Conservation (phyloP, 352 stramenopile species). For the Phytopythium montanum region DNA sequence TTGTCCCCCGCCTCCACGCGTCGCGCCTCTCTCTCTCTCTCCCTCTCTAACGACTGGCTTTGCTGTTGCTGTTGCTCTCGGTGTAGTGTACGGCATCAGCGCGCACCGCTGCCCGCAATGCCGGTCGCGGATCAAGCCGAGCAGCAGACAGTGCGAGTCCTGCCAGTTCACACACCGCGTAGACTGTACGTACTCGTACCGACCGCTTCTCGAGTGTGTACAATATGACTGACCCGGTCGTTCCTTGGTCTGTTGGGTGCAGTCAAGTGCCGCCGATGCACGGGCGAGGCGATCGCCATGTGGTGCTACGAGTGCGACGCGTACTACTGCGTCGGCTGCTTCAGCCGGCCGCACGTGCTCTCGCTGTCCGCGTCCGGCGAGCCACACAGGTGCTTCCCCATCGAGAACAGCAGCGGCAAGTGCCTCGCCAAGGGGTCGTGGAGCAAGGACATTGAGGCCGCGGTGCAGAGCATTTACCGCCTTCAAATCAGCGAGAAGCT, state of each 20-base stretch:
- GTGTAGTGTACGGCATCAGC: constrained; percentile 65
- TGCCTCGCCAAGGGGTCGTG: constrained; percentile 36
- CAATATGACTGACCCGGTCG: too few species aligned
- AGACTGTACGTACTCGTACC: constrained; percentile 22
- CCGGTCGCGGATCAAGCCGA: constrained; percentile 29
- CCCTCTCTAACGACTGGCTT: background rate
- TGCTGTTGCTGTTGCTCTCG: background rate
- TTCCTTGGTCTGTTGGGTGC: too few species aligned
- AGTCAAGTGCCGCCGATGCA: constrained; percentile 34
- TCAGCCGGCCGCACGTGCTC: constrained; percentile 52
- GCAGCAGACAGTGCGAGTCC: constrained; percentile 29
- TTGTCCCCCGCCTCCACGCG: too few species aligned
- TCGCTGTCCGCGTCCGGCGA: constrained; percentile 24
- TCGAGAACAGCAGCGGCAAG: constrained; percentile 53
- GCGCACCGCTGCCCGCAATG: constrained; percentile 42
- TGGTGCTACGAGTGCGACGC: constrained; percentile 67
- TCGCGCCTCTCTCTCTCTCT: too few species aligned
- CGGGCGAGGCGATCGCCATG: constrained; percentile 29
- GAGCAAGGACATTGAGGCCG: constrained; percentile 28
- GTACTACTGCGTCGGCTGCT: constrained; percentile 57
- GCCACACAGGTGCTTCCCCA: constrained; percentile 48
- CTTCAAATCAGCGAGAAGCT: constrained; percentile 24
- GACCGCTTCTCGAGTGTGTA: too few species aligned
- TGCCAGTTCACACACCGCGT: constrained; percentile 37
- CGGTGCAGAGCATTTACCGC: constrained; percentile 26